Conservation (phyloP, 306 rosid genomes). For the Vigna hirtella region DNA sequence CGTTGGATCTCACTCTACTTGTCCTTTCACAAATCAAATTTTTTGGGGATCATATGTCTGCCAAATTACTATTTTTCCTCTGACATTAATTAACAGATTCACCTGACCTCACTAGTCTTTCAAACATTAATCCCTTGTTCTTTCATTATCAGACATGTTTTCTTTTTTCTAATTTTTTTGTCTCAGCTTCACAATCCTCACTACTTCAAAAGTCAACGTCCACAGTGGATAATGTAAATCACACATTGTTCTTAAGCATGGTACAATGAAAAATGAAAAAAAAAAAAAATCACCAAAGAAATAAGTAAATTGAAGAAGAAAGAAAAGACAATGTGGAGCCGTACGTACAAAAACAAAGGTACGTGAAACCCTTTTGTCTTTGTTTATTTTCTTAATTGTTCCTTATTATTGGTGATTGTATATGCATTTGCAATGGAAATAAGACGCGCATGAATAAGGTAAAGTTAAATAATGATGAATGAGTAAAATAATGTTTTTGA, state of each 20-base stretch:
- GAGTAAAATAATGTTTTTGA: no score
- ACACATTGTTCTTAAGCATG: no score
- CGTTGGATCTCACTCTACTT: conserved; percentile 10
- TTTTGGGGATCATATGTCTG: conserved; percentile 26
- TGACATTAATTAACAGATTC: conserved; percentile 32
- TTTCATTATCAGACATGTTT: background rate
- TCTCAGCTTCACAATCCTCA: background rate
- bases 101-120: background rate
- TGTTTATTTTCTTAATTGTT: conserved; percentile 15
- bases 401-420: background rate
- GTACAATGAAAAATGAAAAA: no score
- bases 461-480: no score
- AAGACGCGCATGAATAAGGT: no score
- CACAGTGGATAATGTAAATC: no score
- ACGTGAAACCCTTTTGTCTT: conserved; percentile 13
- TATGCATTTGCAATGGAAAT: no score
- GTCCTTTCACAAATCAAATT: conserved; percentile 32
- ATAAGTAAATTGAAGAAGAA: no score
- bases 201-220: background rate
- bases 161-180: background rate
- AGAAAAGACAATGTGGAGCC: no score
- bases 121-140: conserved; percentile 5
- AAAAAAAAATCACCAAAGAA: no score
- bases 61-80: conserved; percentile 7
- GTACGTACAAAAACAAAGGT: background rate